phyloP scores from a whole-genome alignment of 805 yeast genomes.

The Starmera quercuum region DNA sequence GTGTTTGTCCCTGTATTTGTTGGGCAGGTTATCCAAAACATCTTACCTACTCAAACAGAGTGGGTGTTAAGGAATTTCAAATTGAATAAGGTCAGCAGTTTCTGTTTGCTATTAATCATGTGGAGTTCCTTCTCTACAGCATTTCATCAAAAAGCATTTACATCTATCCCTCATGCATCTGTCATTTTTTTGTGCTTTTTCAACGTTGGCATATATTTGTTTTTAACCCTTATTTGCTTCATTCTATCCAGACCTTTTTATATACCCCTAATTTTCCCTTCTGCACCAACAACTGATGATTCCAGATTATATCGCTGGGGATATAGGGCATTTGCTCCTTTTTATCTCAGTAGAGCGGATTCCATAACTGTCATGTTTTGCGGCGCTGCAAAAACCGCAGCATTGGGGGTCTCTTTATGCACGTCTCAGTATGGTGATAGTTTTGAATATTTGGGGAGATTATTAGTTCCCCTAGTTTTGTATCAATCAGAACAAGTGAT shows the following conservation, averaged over 20 bases:
- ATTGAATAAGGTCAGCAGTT: slow-evolving; percentile 66
- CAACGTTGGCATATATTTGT: slow-evolving; percentile 70
- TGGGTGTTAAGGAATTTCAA: slow-evolving; percentile 51
- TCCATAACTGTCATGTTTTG: slow-evolving; percentile 77
- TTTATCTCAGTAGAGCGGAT: slow-evolving; percentile 63
- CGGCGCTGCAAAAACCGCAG: slow-evolving; percentile 93
- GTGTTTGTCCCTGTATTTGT: slow-evolving; percentile 81
- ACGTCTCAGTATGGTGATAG: slow-evolving; percentile 69
- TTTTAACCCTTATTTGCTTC: slow-evolving; percentile 64
- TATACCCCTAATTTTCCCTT: slow-evolving; percentile 33
- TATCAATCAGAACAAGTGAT: slow-evolving; percentile 86
- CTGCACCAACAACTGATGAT: slow-evolving; percentile 40
- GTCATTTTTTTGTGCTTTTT: slow-evolving; percentile 75
- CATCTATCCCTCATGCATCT: slow-evolving; percentile 57
- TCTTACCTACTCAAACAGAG: slow-evolving; percentile 57
- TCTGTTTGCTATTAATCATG: slow-evolving; percentile 72
- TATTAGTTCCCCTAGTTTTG: slow-evolving; percentile 75
- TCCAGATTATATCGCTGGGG: slow-evolving; percentile 36
- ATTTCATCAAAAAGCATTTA: slow-evolving; percentile 74
- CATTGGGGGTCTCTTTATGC: slow-evolving; percentile 79
- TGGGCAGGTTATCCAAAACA: slow-evolving; percentile 76
- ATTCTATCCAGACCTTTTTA: slow-evolving; percentile 53
- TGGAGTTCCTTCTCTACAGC: slow-evolving; percentile 82
- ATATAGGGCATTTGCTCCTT: slow-evolving; percentile 41
- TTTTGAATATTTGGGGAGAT: slow-evolving; percentile 54